Evolutionary conservation across 2,329 filamentous ascomycete species (phyloP).

Genomic region (Capronia epimyces): DNA sequence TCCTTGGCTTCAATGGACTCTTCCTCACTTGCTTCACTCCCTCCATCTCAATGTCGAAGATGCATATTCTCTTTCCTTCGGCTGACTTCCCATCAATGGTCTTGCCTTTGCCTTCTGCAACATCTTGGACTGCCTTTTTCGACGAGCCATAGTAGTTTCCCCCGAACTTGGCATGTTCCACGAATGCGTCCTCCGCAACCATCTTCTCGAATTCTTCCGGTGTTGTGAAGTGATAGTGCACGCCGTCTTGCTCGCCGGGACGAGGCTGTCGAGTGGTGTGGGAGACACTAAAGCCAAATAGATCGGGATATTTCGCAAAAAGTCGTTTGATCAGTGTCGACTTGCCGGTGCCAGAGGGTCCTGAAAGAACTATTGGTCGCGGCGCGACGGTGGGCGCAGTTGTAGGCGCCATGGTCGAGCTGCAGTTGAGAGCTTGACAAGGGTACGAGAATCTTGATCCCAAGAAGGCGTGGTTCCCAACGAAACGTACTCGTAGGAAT

Average conservation of each 20-base stretch:
- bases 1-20: constrained; percentile 67
- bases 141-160: constrained; percentile 84
- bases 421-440: background rate
- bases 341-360: constrained; percentile 41
- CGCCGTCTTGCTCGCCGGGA: constrained; percentile 66
- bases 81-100: constrained; percentile 26
- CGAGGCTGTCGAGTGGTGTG: constrained; percentile 79
- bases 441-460: background rate
- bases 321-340: constrained; percentile 41
- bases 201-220: constrained; percentile 63
- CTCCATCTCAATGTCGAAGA: constrained; percentile 95
- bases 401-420: constrained; percentile 17
- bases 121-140: constrained; percentile 69
- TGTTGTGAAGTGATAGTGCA: constrained; percentile 74
- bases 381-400: background rate
- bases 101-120: constrained; percentile 56
- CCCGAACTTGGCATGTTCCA: constrained; percentile 82
- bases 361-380: constrained; percentile 40
- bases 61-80: constrained; percentile 66
- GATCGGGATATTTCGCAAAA: constrained; percentile 40
- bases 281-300: constrained; percentile 42
- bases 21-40: constrained; percentile 90
- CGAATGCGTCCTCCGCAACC: constrained; percentile 65
- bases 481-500: background rate
- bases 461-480: background rate